phyloP scores from a whole-genome alignment of 140 eudicot genomes.

The Anethum foeniculum region DNA sequence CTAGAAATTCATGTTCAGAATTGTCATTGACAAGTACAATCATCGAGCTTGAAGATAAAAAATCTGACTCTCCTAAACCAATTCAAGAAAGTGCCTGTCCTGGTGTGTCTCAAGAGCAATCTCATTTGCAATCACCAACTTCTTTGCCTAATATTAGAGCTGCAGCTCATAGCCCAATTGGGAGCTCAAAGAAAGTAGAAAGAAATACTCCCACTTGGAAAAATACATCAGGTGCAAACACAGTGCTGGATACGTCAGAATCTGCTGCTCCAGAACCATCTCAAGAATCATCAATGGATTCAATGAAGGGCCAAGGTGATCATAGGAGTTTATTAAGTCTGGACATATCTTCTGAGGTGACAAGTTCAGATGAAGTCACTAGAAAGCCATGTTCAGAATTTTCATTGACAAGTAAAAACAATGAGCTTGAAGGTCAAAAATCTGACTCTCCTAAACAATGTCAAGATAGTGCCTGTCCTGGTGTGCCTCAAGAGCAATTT shows the following conservation, averaged over 20 bases:
- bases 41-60: slow-evolving; percentile 27
- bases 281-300: not conserved
- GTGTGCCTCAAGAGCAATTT: not conserved
- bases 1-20: slow-evolving; percentile 9
- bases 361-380: not conserved
- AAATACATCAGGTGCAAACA: not conserved
- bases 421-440: slow-evolving; percentile 28
- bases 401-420: slow-evolving; percentile 17
- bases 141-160: too few species aligned
- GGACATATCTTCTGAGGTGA: not conserved
- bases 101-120: too few species aligned
- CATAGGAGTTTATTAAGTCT: not conserved
- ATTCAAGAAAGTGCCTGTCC: slow-evolving; percentile 20
- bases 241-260: not conserved
- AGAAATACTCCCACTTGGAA: too few species aligned
- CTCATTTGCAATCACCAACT: too few species aligned
- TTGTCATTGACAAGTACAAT: slow-evolving; percentile 18
- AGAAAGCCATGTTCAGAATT: slow-evolving; percentile 12
- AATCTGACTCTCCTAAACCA: slow-evolving; percentile 18
- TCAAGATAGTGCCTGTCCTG: slow-evolving; percentile 20
- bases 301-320: not conserved
- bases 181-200: not conserved
- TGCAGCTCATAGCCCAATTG: too few species aligned
- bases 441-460: slow-evolving; percentile 17
- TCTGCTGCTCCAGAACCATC: not conserved